Percentiles rank a stretch among this genome's conserved stretches.
Evolutionary conservation across 345 rosid genomes (phyloP).

Genomic region (Camelina sativa): DNA sequence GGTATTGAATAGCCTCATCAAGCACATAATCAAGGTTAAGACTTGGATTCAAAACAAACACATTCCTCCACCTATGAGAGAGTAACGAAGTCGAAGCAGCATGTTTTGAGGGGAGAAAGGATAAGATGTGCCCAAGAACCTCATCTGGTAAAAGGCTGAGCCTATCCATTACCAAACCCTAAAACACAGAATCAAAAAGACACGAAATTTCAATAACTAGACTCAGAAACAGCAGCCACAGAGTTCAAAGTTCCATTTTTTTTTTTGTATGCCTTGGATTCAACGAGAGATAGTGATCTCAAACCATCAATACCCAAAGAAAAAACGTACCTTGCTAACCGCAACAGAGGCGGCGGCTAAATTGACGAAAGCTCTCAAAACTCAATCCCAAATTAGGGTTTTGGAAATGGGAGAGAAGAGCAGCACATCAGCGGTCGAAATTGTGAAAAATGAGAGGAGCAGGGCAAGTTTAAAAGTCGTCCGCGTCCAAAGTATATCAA

Average conservation of each 20-base stretch:
- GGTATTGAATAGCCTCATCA: background rate
- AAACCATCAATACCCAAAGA: background rate
- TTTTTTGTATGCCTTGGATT: background rate
- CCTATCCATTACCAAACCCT: background rate
- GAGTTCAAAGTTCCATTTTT: background rate
- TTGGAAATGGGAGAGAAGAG: background rate
- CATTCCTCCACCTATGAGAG: conserved; percentile 8
- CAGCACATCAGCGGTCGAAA: background rate
- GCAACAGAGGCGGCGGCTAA: background rate
- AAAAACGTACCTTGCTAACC: background rate
- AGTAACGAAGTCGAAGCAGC: conserved; percentile 18
- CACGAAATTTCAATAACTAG: background rate
- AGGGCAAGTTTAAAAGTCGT: background rate
- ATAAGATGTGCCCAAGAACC: background rate
- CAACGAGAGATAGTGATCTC: background rate
- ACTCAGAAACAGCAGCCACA: background rate
- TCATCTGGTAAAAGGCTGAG: conserved; percentile 17
- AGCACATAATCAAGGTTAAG: background rate
- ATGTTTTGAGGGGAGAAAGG: background rate
- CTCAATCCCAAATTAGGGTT: background rate
- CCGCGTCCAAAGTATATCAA: background rate
- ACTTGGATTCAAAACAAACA: conserved; percentile 9
- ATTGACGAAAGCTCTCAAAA: background rate
- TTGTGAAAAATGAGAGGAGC: background rate
- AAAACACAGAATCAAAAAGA: background rate